Evolutionary conservation across 495 filamentous ascomycete species (phyloP), one percentile per base, ranked within the genome.

Genomic region (Neurospora hispaniola): DNA sequence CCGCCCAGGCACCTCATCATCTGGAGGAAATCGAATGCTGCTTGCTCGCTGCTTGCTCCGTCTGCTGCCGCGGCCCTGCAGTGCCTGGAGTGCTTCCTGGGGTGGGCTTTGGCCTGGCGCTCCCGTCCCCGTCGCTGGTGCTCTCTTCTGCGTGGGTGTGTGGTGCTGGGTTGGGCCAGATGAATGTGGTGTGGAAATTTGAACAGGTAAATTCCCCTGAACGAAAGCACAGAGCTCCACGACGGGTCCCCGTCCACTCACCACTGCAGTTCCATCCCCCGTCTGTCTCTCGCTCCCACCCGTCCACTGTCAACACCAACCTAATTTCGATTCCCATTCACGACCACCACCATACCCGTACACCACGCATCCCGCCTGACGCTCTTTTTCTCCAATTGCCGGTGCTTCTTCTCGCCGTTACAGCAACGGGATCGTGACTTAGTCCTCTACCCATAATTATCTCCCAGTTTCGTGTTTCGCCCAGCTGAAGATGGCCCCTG

Each of bases 401-500:
- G 54, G 54, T 66, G 54, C 54, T 38, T 66, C 73, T 70, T 66
- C 70, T 72, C 70, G 74, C 74, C 71, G 48, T 69, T 72, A 68
- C 72, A 73, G 75, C 73, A 76, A 66, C 75, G 43, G 43, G 71
- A 35, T 69, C 69, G 44, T 62, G 68, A 72, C 54, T 38, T 66
- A 66, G 35, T 66, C 54, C 54, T 42, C 71, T 74, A 31, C 72
- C 70, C 71, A 74, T 70, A 42, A 62, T 59, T 54, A 69, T 71
- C 43, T 46, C 68, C 46, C 46, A 69, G 46, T 66, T 74, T 62
- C 70, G 69, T 72, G 71, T 69, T 42, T 74, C 69, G 42, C 7
- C 42, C 75, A 71, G 74, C 69, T 74, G 85, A 89, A 81, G 82
- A 94, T 94, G 92, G 88, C 91, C 80, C 87, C 88, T 76, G 84